A percentile compares a stretch with the other conserved stretches of the same genome.
phyloP scores from a whole-genome alignment of 1,284 basidiomycete species.

The Leucoagaricus sp. region DNA sequence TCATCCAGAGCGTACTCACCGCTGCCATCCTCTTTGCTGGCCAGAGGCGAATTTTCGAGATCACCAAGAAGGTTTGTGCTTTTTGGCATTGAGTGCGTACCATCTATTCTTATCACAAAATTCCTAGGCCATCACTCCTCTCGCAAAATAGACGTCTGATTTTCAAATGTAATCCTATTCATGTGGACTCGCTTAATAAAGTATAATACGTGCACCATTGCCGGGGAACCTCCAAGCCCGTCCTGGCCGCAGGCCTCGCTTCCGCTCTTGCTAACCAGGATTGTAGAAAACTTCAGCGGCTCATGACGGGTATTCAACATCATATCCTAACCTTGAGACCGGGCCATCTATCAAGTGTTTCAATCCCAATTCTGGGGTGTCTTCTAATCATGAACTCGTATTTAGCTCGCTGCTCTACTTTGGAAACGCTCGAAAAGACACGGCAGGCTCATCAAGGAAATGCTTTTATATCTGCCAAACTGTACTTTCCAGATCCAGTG shows the following conservation, averaged over 20 bases:
- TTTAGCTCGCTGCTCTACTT: too few species aligned
- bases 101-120: background rate
- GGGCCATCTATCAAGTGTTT: conserved; percentile 58
- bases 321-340: conserved; percentile 49
- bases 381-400: conserved; percentile 2
- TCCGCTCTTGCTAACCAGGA: background rate
- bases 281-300: too few species aligned
- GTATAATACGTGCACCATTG: background rate
- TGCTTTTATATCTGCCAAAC: conserved; percentile 63
- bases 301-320: too few species aligned
- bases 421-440: background rate
- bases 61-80: conserved; percentile 55
- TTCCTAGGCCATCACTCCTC: conserved; percentile 10
- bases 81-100: background rate
- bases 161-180: background rate
- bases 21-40: conserved; percentile 89
- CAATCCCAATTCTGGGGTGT: conserved; percentile 48
- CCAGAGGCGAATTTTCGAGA: conserved; percentile 76
- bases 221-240: background rate
- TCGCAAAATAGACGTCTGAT: conserved; percentile 9
- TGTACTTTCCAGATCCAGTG: conserved; percentile 58
- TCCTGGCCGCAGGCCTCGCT: background rate
- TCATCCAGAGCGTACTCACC: conserved; percentile 87
- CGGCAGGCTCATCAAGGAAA: conserved; percentile 44
- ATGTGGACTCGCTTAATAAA: background rate